Percentiles rank a stretch among this genome's conserved stretches.
phyloP scores from a whole-genome alignment of 140 eudicot genomes.

The Ambrosia hybrid region DNA sequence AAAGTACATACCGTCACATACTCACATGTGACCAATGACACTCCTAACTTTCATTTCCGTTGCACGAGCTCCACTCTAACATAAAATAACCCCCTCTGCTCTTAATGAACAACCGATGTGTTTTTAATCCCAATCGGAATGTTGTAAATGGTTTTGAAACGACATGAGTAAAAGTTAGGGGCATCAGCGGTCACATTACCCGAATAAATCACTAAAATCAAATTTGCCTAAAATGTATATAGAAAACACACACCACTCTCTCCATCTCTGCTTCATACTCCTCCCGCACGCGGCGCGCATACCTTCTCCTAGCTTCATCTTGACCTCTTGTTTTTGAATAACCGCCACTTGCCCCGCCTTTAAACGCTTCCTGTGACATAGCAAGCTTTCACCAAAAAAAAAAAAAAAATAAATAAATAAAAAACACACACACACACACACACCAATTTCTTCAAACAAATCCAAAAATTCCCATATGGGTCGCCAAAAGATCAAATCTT shows the following conservation, averaged over 20 bases:
- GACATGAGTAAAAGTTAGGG: no score
- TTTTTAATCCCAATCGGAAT: no score
- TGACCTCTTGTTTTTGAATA: constrained; percentile 64
- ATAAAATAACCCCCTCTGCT: no score
- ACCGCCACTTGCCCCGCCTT: constrained; percentile 49
- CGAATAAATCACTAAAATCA: no score
- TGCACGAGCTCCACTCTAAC: no score
- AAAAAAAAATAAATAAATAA: background rate
- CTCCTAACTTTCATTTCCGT: no score
- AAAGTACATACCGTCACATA: no score
- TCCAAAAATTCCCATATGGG: background rate
- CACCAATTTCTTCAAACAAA: background rate
- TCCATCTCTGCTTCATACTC: constrained; percentile 94
- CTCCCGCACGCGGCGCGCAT: constrained; percentile 87
- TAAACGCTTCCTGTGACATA: constrained; percentile 61
- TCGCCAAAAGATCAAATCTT: background rate
- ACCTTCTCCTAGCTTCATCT: constrained; percentile 90
- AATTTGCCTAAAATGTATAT: background rate
- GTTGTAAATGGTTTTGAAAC: no score
- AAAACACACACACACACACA: background rate
- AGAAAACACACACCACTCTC: constrained; percentile 73
- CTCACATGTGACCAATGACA: no score
- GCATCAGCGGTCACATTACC: no score
- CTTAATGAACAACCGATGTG: no score
- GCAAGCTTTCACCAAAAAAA: constrained; percentile 45